Conservation (phyloP, 352 stramenopile species). For the Blastocystis sp. region DNA sequence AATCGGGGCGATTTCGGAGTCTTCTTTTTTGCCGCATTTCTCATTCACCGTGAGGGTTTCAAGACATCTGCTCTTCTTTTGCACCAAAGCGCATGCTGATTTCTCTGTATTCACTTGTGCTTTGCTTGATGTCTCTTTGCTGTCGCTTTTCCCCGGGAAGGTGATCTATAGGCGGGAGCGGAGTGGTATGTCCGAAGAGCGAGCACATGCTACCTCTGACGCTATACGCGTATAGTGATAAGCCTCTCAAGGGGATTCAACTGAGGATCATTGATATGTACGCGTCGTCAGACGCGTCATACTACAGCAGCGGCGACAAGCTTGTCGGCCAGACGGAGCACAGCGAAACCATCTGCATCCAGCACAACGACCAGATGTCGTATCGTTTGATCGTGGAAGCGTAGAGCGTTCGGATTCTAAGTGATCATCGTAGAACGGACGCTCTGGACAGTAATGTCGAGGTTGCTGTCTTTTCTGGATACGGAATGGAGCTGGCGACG, state of each 20-base stretch:
- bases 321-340: constrained; percentile 37
- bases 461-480: constrained; percentile 50
- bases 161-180: background rate
- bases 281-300: constrained; percentile 3
- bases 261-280: constrained; percentile 15
- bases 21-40: background rate
- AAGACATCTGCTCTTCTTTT: background rate
- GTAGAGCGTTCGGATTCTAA: background rate
- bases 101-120: background rate
- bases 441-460: constrained; percentile 21
- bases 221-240: constrained; percentile 12
- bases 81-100: background rate
- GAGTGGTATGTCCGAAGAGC: constrained; percentile 16
- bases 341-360: constrained; percentile 40
- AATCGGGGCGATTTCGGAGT: background rate
- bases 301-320: constrained; percentile 41
- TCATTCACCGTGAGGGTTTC: background rate
- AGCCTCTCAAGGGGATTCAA: background rate
- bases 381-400: constrained; percentile 31
- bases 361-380: constrained; percentile 55
- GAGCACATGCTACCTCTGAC: constrained; percentile 32
- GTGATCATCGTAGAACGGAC: background rate
- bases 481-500: constrained; percentile 13
- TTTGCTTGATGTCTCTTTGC: background rate
- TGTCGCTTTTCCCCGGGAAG: constrained; percentile 16